Percentiles rank a stretch among this genome's conserved stretches.
These are phyloP conservation scores for Schizonepeta tenuifolia DNA, from an alignment of 257 asterid genomes.

Conservation along the genomic window DNA sequence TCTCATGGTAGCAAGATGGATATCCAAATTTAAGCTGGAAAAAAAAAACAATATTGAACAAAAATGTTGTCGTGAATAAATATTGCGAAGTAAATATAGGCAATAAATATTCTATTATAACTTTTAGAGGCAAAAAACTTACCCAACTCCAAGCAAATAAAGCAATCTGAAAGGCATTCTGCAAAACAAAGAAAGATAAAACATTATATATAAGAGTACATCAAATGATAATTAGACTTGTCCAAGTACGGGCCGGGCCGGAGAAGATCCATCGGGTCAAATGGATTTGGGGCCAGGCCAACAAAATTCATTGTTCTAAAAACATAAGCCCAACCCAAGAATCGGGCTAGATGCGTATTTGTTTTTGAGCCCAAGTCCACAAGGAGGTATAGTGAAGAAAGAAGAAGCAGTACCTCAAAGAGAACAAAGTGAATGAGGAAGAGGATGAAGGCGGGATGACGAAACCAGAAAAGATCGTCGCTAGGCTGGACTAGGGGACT, in stretches of 20 bases:
- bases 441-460: constrained; percentile 66
- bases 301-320: too few species aligned
- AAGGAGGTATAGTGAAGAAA: too few species aligned
- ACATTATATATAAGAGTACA: neutral
- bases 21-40: constrained; percentile 70
- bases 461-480: constrained; percentile 90
- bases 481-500: constrained; percentile 71
- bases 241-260: too few species aligned
- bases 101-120: neutral
- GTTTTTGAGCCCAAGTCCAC: too few species aligned
- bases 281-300: too few species aligned
- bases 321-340: too few species aligned
- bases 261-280: too few species aligned
- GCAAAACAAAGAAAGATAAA: constrained; percentile 29
- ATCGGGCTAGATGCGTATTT: too few species aligned
- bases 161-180: constrained; percentile 96
- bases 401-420: constrained; percentile 57
- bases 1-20: constrained; percentile 84
- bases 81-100: too few species aligned
- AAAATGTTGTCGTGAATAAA: neutral
- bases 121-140: constrained; percentile 31
- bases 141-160: constrained; percentile 94
- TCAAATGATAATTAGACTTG: neutral
- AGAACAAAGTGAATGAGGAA: constrained; percentile 78
- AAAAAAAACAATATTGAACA: neutral